A percentile compares a stretch with the other conserved stretches of the same genome.
Evolutionary conservation across 164 flowering plant species (phyloP).

Genomic region (Protea cynaroides): DNA sequence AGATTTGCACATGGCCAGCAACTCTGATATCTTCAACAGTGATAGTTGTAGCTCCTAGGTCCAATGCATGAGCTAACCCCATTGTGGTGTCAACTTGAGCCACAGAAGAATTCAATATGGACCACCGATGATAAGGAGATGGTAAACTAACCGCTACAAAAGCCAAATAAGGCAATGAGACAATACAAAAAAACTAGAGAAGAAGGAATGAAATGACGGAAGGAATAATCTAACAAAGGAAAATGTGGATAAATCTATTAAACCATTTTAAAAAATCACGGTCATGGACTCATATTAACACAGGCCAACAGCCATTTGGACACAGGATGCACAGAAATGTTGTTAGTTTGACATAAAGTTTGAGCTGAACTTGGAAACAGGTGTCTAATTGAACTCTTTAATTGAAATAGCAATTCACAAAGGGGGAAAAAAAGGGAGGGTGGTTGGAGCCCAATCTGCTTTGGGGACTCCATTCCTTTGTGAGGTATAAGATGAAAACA

Average conservation of each 20-base stretch:
- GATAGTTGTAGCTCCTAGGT: conserved; percentile 61
- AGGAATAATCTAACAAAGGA: neutral
- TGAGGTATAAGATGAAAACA: too few species aligned
- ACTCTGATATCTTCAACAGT: conserved; percentile 83
- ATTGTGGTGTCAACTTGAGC: conserved; percentile 52
- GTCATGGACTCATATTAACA: neutral
- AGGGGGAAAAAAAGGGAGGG: too few species aligned
- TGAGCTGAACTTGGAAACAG: too few species aligned
- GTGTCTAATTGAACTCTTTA: too few species aligned
- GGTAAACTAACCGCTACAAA: conserved; percentile 62
- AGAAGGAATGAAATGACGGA: neutral
- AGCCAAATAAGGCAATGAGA: too few species aligned
- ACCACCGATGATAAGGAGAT: conserved; percentile 79
- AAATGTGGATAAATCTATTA: neutral
- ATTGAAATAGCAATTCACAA: too few species aligned
- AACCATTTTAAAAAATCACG: neutral
- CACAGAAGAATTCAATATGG: conserved; percentile 60
- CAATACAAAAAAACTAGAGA: neutral
- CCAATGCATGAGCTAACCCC: conserved; percentile 55
- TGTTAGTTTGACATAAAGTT: too few species aligned
- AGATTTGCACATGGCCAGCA: conserved; percentile 67
- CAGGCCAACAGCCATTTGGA: too few species aligned
- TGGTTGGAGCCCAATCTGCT: too few species aligned
- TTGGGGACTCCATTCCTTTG: too few species aligned
- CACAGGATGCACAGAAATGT: too few species aligned